Base-by-base conservation (phyloP, 2,329 filamentous ascomycete genomes). In the Seiridium cupressi region DNA sequence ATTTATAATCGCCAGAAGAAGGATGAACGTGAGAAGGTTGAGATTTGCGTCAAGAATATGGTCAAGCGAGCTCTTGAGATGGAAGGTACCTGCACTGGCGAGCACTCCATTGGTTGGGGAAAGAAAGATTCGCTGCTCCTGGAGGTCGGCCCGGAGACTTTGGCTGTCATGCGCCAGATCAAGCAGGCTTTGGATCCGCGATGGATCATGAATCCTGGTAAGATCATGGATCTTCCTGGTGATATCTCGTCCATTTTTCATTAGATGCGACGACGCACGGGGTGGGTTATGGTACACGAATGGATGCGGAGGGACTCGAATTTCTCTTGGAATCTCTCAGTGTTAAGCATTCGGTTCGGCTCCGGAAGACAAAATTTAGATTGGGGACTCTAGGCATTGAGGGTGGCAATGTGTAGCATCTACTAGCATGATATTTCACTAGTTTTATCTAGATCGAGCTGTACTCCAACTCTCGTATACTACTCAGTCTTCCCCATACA, bases 141-240 rank as follows among this genome's bases (percentile, higher is more conserved):
- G 72, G 93, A 97, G 74, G 84, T 97, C 18, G 93, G 93, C 0
- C 77, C 85, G 2, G 91, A 92, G 60, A 96, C 93, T 0, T 81
- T 97, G 61, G 88, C 84, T 18, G 89, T 96, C 31, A 97, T 97
- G 93, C 89, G 86, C 69, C 87, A 84, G 63, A 87, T 97, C 73
- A 97, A 97, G 76, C 74, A 79, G n/a, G 86, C 92, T 8, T 78
- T 97, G 51, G 93, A 97, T 77, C 93, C 93, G 1, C 76, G 88
- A 55, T 96, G 93, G 91, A 85, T 97, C 60, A 85, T 97, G 85
- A 97, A 97, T 66, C 93, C 93, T 0, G 92, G 92, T 1, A 96
- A 96, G 79, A 94, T 97, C 64, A 93, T 96, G 75, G 90, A 96
- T 65, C 78, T 85, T 18, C 80, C 61, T 11, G 35, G 54, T 47